Conservation (phyloP, 257 asterid species). For the Rubia yunnanensis region DNA sequence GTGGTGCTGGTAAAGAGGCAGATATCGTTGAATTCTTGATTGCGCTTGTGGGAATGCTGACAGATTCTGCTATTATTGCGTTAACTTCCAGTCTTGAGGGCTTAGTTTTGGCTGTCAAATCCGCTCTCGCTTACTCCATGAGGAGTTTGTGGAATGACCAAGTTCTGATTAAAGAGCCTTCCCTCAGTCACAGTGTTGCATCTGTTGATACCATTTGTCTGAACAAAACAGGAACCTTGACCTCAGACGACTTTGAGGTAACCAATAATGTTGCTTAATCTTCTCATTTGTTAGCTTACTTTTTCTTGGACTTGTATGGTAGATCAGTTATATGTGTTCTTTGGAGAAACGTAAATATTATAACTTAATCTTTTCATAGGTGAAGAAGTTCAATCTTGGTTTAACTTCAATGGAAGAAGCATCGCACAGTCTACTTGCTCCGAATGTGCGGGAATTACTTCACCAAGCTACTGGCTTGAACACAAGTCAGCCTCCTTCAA, state of each 20-base stretch:
- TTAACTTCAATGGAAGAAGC: constrained; percentile 18
- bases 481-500: constrained; percentile 16
- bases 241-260: constrained; percentile 17
- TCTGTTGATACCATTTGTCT: constrained; percentile 16
- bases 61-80: constrained; percentile 15
- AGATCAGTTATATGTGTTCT: too few species aligned
- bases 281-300: neutral
- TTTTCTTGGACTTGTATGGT: too few species aligned
- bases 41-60: constrained; percentile 14
- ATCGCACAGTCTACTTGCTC: constrained; percentile 7
- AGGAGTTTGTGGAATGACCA: constrained; percentile 9
- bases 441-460: constrained; percentile 16
- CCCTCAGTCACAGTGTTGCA: constrained; percentile 18
- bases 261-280: too few species aligned
- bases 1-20: neutral
- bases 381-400: constrained; percentile 17
- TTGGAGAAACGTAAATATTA: too few species aligned
- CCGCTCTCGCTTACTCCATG: constrained; percentile 17
- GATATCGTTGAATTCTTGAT: neutral
- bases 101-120: constrained; percentile 11
- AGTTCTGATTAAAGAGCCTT: constrained; percentile 10
- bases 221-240: constrained; percentile 22
- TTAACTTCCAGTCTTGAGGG: constrained; percentile 17
- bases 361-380: too few species aligned
- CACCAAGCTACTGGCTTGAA: constrained; percentile 24